These are phyloP conservation scores for Pythium aristosporum DNA, from an alignment of 352 stramenopile genomes.

Conservation along the genomic window DNA sequence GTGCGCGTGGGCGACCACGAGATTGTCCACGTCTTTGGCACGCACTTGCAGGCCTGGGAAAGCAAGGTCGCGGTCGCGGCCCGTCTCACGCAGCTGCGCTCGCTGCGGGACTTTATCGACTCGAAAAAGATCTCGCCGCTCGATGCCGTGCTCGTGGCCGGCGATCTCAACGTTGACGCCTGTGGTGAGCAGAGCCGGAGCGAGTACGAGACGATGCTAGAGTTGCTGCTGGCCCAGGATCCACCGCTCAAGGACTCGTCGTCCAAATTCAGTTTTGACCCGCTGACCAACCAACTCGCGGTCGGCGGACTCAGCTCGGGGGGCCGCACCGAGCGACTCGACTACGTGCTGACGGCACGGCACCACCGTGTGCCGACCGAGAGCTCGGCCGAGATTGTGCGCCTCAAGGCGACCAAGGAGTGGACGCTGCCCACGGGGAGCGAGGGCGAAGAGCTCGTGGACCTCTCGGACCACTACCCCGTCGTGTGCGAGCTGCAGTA, in stretches of 20 bases:
- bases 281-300: constrained; percentile 54
- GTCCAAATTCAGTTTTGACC: constrained; percentile 61
- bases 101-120: constrained; percentile 52
- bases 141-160: constrained; percentile 53
- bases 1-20: constrained; percentile 32
- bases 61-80: constrained; percentile 40
- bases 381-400: constrained; percentile 40
- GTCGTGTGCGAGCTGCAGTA: constrained; percentile 58
- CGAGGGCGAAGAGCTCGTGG: constrained; percentile 37
- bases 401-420: constrained; percentile 50
- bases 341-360: constrained; percentile 55
- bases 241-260: constrained; percentile 32
- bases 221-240: constrained; percentile 37
- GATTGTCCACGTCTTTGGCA: constrained; percentile 58
- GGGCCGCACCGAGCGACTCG: constrained; percentile 52
- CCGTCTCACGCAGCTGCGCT: constrained; percentile 40
- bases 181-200: neutral
- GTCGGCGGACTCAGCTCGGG: constrained; percentile 57
- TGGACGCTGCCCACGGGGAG: constrained; percentile 27
- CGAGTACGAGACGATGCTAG: constrained; percentile 58
- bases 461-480: constrained; percentile 73
- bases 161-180: constrained; percentile 69
- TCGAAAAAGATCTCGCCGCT: constrained; percentile 39
- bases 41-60: constrained; percentile 71
- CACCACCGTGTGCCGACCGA: constrained; percentile 35